Percentiles rank a stretch among this genome's conserved stretches.
These are phyloP conservation scores for Lagerstroemia speciosa DNA, from an alignment of 345 rosid species.

Conservation along the genomic window DNA sequence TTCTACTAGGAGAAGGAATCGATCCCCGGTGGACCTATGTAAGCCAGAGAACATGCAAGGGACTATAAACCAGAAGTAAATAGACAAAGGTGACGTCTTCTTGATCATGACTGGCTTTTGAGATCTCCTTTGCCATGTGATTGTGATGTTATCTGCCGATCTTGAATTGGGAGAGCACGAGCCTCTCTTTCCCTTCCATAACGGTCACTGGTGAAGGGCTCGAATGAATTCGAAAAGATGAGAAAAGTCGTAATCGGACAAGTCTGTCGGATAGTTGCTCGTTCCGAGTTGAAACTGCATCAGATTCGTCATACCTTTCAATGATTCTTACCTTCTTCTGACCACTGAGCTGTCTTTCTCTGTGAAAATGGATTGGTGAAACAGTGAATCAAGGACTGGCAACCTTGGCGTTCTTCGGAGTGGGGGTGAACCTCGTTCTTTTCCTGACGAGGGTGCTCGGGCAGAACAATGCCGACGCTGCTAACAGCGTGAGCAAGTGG, in stretches of 20 bases:
- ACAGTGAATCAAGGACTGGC: conserved; percentile 97
- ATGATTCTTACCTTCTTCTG: neutral
- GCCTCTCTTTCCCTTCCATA: neutral
- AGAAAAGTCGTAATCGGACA: neutral
- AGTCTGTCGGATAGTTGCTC: neutral
- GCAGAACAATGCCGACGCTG: conserved; percentile 93
- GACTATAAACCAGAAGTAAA: no score
- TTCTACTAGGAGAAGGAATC: no score
- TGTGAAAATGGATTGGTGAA: neutral
- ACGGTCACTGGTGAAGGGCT: no score
- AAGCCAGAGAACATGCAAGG: no score
- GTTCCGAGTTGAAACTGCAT: neutral
- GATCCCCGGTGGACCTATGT: no score
- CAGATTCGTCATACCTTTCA: neutral
- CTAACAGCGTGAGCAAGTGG: conserved; percentile 98
- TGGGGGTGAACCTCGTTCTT: conserved; percentile 88
- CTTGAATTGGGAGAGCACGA: neutral
- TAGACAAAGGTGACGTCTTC: no score
- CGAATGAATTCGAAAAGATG: no score
- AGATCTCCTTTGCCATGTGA: no score
- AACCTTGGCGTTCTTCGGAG: conserved; percentile 95
- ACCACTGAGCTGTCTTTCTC: neutral
- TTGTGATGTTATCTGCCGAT: neutral
- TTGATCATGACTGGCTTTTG: no score
- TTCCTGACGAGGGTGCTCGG: conserved; percentile 90